These are phyloP conservation scores for Eremothecium cymbalariae DNA, from an alignment of 1,139 yeast genomes.

Conservation along the genomic window DNA sequence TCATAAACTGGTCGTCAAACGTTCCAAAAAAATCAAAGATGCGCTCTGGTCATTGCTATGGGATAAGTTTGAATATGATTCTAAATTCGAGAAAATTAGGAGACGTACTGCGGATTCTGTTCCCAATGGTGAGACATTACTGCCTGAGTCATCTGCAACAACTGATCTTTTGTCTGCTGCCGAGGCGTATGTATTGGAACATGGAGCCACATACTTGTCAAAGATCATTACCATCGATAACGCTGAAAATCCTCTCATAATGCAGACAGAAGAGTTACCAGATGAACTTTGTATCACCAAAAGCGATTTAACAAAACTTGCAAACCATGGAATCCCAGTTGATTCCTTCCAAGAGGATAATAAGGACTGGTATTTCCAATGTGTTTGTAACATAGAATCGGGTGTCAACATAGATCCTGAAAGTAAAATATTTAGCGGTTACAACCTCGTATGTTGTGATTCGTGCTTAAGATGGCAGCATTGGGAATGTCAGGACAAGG, in stretches of 20 bases:
- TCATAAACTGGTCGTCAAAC: constrained; percentile 19
- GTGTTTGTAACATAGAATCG: constrained; percentile 21
- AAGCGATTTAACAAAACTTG: constrained; percentile 20
- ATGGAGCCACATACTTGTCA: constrained; percentile 11
- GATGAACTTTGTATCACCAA: constrained; percentile 21
- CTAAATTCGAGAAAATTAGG: constrained; percentile 15
- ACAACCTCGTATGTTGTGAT: constrained; percentile 28
- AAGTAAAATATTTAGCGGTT: constrained; percentile 25
- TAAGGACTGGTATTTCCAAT: constrained; percentile 28
- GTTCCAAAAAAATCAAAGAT: constrained; percentile 24
- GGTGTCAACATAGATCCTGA: constrained; percentile 14
- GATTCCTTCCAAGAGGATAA: constrained; percentile 19
- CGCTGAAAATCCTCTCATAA: constrained; percentile 8
- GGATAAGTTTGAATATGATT: constrained; percentile 26
- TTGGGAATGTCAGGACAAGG: constrained; percentile 21
- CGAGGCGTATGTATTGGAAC: constrained; percentile 16
- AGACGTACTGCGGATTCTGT: constrained; percentile 7
- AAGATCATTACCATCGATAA: constrained; percentile 6
- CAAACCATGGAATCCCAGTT: constrained; percentile 18
- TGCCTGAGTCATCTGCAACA: background rate
- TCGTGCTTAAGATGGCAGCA: constrained; percentile 31
- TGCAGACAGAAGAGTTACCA: constrained; percentile 22
- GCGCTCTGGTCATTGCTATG: constrained; percentile 26
- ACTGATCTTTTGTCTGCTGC: constrained; percentile 4
- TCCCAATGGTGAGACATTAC: background rate